phyloP scores from a whole-genome alignment of 1,284 basidiomycete species.

The Earliella scabrosa region DNA sequence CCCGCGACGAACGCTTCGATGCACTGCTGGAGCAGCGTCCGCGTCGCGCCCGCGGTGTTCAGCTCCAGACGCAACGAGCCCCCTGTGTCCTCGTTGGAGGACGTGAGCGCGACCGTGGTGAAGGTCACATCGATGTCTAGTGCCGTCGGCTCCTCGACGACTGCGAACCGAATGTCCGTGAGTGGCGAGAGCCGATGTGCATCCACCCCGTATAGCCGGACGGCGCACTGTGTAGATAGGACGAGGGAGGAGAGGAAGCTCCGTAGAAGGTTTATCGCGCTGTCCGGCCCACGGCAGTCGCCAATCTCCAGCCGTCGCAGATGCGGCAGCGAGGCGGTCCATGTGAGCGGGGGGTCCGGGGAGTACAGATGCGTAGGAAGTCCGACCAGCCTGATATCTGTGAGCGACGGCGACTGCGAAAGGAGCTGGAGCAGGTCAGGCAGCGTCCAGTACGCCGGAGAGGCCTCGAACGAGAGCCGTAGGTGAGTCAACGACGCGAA shows the following conservation, averaged over 20 bases:
- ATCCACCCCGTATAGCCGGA: slow-evolving; percentile 12
- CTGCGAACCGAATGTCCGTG: slow-evolving; percentile 1
- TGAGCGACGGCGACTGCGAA: not conserved
- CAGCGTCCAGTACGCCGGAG: slow-evolving; percentile 3
- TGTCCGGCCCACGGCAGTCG: slow-evolving; percentile 7
- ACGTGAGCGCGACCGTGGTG: not conserved
- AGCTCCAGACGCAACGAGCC: slow-evolving; percentile 11
- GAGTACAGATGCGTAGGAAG: slow-evolving; percentile 16
- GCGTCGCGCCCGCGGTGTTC: slow-evolving; percentile 16
- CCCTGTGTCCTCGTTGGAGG: not conserved
- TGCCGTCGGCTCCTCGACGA: not conserved
- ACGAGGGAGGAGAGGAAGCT: slow-evolving; percentile 8
- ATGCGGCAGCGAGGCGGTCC: not conserved
- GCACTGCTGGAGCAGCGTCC: slow-evolving; percentile 1
- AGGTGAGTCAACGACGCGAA: slow-evolving; percentile 5
- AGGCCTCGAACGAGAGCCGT: slow-evolving; percentile 7
- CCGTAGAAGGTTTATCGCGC: slow-evolving; percentile 7
- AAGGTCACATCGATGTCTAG: slow-evolving; percentile 15
- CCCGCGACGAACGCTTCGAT: slow-evolving; percentile 2
- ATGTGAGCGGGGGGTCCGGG: not conserved
- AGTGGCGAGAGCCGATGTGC: slow-evolving; percentile 1
- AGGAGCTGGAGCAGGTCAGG: slow-evolving; percentile 12
- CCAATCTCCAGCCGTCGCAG: slow-evolving; percentile 12
- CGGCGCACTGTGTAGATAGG: slow-evolving; percentile 2
- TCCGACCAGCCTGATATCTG: slow-evolving; percentile 2